phyloP scores from a whole-genome alignment of 2,329 filamentous ascomycete genomes.

The Paracoccidioides brasiliensis region DNA sequence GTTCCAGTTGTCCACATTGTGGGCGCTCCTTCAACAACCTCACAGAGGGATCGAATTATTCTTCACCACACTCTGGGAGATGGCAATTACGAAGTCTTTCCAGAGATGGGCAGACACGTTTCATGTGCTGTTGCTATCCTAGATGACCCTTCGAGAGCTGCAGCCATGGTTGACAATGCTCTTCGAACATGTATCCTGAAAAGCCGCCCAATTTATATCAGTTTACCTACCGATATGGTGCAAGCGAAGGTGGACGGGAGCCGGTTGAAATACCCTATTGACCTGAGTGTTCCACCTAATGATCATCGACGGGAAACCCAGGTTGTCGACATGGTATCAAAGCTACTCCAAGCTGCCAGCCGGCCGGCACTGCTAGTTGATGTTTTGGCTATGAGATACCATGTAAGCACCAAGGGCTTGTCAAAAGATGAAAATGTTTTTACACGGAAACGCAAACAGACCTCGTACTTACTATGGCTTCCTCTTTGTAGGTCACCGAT shows the following conservation, averaged over 20 bases:
- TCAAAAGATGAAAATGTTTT: constrained; percentile 35
- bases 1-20: constrained; percentile 55
- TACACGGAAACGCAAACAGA: background rate
- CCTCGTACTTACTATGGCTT: background rate
- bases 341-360: constrained; percentile 58
- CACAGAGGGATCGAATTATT: constrained; percentile 34
- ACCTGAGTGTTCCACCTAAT: constrained; percentile 52
- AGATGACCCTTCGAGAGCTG: constrained; percentile 55
- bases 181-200: constrained; percentile 60
- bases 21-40: constrained; percentile 38
- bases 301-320: constrained; percentile 62
- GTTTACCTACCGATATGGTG: constrained; percentile 70
- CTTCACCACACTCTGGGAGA: constrained; percentile 60
- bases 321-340: constrained; percentile 66
- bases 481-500: constrained; percentile 42
- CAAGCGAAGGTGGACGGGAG: constrained; percentile 62
- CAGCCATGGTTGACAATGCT: constrained; percentile 63
- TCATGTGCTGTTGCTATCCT: constrained; percentile 60
- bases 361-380: constrained; percentile 70
- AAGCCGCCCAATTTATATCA: constrained; percentile 71
- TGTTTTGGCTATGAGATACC: constrained; percentile 46
- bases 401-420: constrained; percentile 31
- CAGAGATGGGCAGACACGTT: constrained; percentile 60
- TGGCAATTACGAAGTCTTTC: constrained; percentile 72
- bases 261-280: constrained; percentile 55